Conservation (phyloP, 148 eudicot genomes). For the Rhododendron mucronatum region DNA sequence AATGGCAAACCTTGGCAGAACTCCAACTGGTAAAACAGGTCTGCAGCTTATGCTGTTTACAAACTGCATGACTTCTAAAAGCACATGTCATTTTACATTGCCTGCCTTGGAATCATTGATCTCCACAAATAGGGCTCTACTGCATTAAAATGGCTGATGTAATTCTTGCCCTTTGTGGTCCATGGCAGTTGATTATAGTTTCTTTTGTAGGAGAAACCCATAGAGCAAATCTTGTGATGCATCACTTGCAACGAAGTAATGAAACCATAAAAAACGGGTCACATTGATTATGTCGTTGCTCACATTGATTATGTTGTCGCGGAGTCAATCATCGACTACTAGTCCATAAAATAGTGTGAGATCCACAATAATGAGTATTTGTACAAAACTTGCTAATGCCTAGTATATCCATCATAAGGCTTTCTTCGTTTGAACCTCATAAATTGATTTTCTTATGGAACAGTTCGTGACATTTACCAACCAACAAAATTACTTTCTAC, state of each 20-base stretch:
- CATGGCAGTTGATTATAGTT: not conserved
- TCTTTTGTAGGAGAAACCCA: not conserved
- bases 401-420: no score
- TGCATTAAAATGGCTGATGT: not conserved
- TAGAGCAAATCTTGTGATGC: not conserved
- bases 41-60: not conserved
- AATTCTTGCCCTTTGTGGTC: not conserved
- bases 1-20: not conserved
- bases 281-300: not conserved
- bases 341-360: not conserved
- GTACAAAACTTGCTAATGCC: not conserved
- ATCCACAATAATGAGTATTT: not conserved
- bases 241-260: not conserved
- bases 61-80: not conserved
- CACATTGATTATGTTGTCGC: not conserved
- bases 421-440: no score
- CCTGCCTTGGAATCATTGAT: not conserved
- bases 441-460: no score
- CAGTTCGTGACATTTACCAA: not conserved
- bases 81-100: not conserved
- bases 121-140: not conserved
- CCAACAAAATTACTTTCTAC: not conserved
- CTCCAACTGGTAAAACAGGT: not conserved
- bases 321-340: not conserved
- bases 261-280: not conserved